Evolutionary conservation across 163 green algal genomes (phyloP).

Genomic region (Scenedesmus sp.): DNA sequence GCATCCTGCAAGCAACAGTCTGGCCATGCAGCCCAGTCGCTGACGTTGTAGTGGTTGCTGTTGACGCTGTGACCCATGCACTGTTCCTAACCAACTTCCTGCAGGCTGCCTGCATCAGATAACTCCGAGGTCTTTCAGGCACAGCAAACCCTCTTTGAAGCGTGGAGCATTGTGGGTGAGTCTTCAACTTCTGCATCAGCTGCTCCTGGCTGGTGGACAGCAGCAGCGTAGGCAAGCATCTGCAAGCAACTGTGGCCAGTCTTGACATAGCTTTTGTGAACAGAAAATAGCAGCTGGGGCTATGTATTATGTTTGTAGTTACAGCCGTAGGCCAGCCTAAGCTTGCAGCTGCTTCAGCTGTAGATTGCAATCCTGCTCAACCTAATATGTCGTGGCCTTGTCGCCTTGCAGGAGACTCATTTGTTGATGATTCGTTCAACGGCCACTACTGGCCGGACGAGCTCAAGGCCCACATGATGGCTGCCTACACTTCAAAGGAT

Average conservation of each 20-base stretch:
- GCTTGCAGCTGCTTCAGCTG: background rate
- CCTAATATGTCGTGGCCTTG: no score
- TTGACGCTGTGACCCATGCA: background rate
- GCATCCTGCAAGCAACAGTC: background rate
- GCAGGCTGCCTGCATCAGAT: slow-evolving; percentile 78
- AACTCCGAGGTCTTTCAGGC: slow-evolving; percentile 78
- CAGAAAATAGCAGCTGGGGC: background rate
- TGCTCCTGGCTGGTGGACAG: background rate
- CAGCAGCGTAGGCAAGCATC: background rate
- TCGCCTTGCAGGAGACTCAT: slow-evolving; percentile 68
- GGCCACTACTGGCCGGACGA: slow-evolving; percentile 69
- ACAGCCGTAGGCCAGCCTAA: background rate
- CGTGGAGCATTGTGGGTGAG: slow-evolving; percentile 89
- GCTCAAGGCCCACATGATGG: slow-evolving; percentile 69
- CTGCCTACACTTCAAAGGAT: slow-evolving; percentile 59
- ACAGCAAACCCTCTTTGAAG: slow-evolving; percentile 88
- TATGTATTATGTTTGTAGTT: no score
- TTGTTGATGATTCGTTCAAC: slow-evolving; percentile 86
- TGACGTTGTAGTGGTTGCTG: background rate
- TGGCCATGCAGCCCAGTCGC: background rate
- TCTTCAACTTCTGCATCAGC: background rate
- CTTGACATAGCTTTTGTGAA: background rate
- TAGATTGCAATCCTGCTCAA: no score
- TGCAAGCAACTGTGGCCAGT: background rate
- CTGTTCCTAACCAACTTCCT: background rate